Conservation (phyloP, 163 green algal genomes). For the Coccomyxa subellipsoidea region DNA sequence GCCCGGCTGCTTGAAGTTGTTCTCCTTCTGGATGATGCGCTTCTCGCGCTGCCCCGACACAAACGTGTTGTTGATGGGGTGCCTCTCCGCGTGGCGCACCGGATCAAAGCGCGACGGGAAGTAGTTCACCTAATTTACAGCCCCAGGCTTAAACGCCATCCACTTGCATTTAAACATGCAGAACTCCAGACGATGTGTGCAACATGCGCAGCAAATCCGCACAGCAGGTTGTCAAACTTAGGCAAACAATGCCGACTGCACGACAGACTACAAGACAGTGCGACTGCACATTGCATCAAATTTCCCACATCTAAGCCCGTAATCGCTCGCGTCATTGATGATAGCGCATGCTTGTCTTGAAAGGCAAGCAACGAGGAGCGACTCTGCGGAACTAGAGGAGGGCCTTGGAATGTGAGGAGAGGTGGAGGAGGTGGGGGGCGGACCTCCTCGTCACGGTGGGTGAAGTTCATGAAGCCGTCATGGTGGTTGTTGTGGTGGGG, state of each 20-base stretch:
- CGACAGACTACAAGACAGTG: no score
- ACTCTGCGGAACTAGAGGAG: background rate
- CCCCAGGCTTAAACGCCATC: background rate
- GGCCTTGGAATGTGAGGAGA: background rate
- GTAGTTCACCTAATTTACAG: conserved; percentile 86
- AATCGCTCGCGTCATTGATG: no score
- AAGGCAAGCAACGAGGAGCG: background rate
- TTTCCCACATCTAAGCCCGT: no score
- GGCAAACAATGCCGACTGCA: no score
- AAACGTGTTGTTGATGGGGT: conserved; percentile 50
- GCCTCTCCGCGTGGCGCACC: conserved; percentile 72
- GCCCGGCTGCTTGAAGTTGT: conserved; percentile 73
- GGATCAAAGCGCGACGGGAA: conserved; percentile 91
- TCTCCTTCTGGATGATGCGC: conserved; percentile 78
- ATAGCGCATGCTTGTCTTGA: no score
- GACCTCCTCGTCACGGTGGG: conserved; percentile 82
- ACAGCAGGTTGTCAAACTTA: no score
- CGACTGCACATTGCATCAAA: no score
- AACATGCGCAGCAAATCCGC: no score
- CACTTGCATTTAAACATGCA: background rate
- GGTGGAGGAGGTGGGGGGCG: background rate
- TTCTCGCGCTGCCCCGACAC: conserved; percentile 74
- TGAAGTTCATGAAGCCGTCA: conserved; percentile 96
- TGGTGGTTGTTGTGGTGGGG: conserved; percentile 97
- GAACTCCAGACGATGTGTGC: no score